Conservation (phyloP, 1,284 basidiomycete species). For the Leccinum variabile region DNA sequence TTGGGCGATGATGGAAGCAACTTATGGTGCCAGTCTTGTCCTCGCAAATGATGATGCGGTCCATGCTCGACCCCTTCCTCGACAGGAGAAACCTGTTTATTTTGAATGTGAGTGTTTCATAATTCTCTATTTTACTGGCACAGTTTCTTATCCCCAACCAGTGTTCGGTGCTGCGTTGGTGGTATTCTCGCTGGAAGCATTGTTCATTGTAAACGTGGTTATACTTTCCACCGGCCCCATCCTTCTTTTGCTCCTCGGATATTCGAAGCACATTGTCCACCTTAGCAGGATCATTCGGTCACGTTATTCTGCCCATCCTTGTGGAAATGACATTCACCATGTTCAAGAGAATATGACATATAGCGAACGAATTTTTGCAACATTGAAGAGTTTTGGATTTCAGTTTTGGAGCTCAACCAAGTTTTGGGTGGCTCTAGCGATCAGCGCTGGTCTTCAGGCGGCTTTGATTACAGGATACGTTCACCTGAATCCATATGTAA, state of each 20-base stretch:
- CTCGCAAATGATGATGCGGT: constrained; percentile 46
- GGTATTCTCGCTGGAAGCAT: constrained; percentile 49
- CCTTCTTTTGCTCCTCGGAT: constrained; percentile 46
- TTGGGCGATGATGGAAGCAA: constrained; percentile 77
- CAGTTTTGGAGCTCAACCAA: constrained; percentile 47
- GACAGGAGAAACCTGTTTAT: constrained; percentile 50
- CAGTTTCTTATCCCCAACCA: constrained; percentile 29
- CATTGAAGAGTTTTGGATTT: constrained; percentile 24
- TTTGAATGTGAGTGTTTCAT: constrained; percentile 61
- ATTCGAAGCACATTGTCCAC: constrained; percentile 32
- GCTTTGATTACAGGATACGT: constrained; percentile 50
- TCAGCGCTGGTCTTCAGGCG: constrained; percentile 47
- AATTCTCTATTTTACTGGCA: neutral
- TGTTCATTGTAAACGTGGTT: constrained; percentile 59
- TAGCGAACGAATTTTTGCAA: constrained; percentile 8
- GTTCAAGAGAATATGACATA: constrained; percentile 12
- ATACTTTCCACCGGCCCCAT: constrained; percentile 63
- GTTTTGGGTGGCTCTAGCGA: constrained; percentile 57
- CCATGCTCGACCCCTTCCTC: constrained; percentile 14
- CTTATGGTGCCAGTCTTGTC: constrained; percentile 51
- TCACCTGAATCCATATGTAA: constrained; percentile 62
- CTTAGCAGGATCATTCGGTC: constrained; percentile 17
- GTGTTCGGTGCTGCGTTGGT: constrained; percentile 61
- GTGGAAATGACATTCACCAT: constrained; percentile 9
- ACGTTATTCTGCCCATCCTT: constrained; percentile 16